Base-by-base conservation (phyloP, 495 filamentous ascomycete species). In the Aspergillus ellipticus region DNA sequence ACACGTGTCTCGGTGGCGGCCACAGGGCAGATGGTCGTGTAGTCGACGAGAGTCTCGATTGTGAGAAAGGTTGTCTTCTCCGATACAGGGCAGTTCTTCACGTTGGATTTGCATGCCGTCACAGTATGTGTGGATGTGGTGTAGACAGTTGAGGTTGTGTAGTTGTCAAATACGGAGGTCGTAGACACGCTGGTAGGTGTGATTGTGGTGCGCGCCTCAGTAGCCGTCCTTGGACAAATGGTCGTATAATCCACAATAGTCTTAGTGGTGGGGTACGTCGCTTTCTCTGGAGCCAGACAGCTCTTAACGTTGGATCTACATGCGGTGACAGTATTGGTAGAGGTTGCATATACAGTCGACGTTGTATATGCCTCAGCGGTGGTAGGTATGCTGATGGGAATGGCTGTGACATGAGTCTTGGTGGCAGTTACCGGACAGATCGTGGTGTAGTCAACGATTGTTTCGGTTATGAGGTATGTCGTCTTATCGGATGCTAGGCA, bases 371-470 rank as follows among this genome's bases (percentile, higher is more conserved):
- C 33, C 33, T 35, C 33, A 28, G 24, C 3, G 3, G 4, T 7
- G 24, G 4, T 3, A 7, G 24, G 3, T 28, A 28, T 28, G 37
- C n/a, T n/a, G n/a, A 10, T 4, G 11, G 11, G 13, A 15, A 10
- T 41, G 16, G 37, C 41, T 7, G 6, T 21, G 19, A 16, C 41
- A 5, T 21, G 41, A 9, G 43, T 47, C 22, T 28, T 4, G 8
- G 43, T 47, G 22, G 43, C 43, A n/a, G 43, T 47, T 3, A 47
- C 13, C 13, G 43, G 43, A 10, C 43, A 47, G 43, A 47, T 47
- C 6, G 43, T 47, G 22, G 43, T 47, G 22, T 47, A 47, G 21
- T 47, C 43, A 9, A 47, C 43, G 8, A 47, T 28, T 1, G 43
- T 47, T 21, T 47, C 43, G 10, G 43, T 47, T 2, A 21, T 47